phyloP scores from a whole-genome alignment of 2,329 filamentous ascomycete genomes.

The Pseudogymnoascus sp. region DNA sequence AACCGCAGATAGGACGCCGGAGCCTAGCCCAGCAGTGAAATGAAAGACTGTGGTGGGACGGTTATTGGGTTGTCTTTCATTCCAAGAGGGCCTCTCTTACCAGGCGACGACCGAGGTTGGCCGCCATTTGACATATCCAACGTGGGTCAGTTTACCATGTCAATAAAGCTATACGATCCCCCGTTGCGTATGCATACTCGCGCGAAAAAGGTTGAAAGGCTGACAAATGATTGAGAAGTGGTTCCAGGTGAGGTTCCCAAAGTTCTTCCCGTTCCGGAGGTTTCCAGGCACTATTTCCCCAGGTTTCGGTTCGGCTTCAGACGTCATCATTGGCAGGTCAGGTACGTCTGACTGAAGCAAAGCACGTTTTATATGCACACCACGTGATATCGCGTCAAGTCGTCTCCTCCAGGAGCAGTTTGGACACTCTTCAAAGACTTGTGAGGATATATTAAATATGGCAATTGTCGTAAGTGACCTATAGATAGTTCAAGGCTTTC shows the following conservation, averaged over 20 bases:
- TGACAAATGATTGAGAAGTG: neutral
- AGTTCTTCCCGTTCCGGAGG: constrained; percentile 1
- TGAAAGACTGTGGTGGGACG: constrained; percentile 57
- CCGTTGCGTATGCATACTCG: constrained; percentile 3
- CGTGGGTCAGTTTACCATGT: constrained; percentile 5
- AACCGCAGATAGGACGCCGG: constrained; percentile 79
- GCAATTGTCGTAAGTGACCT: neutral
- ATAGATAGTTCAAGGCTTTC: neutral
- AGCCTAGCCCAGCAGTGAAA: constrained; percentile 80
- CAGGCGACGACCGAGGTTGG: constrained; percentile 40
- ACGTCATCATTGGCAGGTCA: constrained; percentile 3
- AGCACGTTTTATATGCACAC: neutral
- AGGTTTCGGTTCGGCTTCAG: neutral
- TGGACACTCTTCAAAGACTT: too few relatives aligned
- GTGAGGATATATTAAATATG: neutral
- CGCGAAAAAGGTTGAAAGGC: neutral
- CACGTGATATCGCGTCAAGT: constrained; percentile 1
- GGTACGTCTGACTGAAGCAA: neutral
- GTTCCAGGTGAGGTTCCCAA: neutral
- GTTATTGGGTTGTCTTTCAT: neutral
- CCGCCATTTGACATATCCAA: constrained; percentile 43
- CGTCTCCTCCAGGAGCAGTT: neutral
- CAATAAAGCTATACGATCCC: neutral
- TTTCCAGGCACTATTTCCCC: constrained; percentile 8
- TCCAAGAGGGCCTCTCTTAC: constrained; percentile 27